phyloP scores from a whole-genome alignment of 2,329 filamentous ascomycete genomes.

The Fusarium udum region DNA sequence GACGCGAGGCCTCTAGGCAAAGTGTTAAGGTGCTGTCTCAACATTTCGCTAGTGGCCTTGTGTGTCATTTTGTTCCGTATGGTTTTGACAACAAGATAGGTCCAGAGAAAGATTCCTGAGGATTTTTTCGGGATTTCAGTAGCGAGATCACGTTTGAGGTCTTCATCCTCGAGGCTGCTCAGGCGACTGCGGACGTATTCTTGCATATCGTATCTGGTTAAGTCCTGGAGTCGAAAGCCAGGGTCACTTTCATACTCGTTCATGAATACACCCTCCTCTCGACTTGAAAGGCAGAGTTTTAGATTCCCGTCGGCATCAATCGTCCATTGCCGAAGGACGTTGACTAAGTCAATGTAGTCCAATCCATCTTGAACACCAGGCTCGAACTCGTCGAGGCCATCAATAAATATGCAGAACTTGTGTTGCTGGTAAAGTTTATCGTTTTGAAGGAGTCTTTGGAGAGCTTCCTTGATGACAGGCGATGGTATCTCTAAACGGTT shows the following conservation, averaged over 20 bases:
- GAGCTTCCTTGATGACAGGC: rapidly evolving
- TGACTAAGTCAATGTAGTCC: neutral
- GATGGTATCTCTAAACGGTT: rapidly evolving
- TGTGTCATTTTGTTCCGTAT: neutral
- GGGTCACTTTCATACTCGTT: rapidly evolving
- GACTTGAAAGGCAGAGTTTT: neutral
- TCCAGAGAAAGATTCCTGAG: neutral
- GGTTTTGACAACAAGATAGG: neutral
- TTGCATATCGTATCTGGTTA: neutral
- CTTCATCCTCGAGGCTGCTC: rapidly evolving
- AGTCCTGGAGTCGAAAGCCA: neutral
- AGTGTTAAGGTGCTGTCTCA: neutral
- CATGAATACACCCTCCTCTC: neutral
- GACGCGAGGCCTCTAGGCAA: neutral
- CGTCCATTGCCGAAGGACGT: neutral
- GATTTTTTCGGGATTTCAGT: rapidly evolving
- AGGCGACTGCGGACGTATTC: neutral
- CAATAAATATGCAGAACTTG: neutral
- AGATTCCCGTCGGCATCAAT: rapidly evolving
- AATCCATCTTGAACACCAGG: neutral
- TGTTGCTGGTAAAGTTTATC: rapidly evolving
- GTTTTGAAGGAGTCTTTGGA: rapidly evolving
- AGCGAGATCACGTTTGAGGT: rapidly evolving
- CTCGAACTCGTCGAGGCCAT: neutral
- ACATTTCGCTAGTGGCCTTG: neutral